Conservation (phyloP, 495 filamentous ascomycete species). For the Penicillium nucicola region DNA sequence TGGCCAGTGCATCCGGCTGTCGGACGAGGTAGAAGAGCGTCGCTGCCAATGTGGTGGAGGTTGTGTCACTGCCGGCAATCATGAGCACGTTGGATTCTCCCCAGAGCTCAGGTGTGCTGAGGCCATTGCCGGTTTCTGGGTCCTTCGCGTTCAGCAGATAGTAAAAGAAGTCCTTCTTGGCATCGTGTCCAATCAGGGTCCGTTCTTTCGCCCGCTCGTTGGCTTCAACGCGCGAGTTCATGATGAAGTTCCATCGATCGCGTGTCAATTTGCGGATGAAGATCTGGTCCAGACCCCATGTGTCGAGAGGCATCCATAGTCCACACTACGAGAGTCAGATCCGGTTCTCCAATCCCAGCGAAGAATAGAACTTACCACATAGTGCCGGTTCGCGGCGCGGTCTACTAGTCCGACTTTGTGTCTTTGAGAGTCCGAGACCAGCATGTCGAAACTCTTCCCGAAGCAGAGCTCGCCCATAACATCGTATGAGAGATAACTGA, state of each 20-base stretch:
- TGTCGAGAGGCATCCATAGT: slow-evolving; percentile 54
- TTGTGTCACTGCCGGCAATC: slow-evolving; percentile 58
- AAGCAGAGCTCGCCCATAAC: slow-evolving; percentile 53
- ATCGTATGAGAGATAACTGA: slow-evolving; percentile 52
- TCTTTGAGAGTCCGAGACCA: slow-evolving; percentile 43
- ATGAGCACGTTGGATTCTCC: slow-evolving; percentile 66
- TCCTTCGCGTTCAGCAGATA: slow-evolving; percentile 57
- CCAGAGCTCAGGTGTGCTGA: slow-evolving; percentile 65
- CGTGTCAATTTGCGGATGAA: slow-evolving; percentile 55
- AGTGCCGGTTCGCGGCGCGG: slow-evolving; percentile 50
- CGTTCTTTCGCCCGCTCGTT: slow-evolving; percentile 52
- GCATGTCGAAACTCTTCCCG: slow-evolving; percentile 54
- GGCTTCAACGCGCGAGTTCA: slow-evolving; percentile 55
- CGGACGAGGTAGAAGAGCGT: slow-evolving; percentile 62
- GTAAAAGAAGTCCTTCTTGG: slow-evolving; percentile 63
- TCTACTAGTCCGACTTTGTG: slow-evolving; percentile 49
- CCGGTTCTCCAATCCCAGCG: too few relatives aligned
- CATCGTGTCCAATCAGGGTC: slow-evolving; percentile 45
- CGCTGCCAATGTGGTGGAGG: slow-evolving; percentile 54
- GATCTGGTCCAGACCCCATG: slow-evolving; percentile 54
- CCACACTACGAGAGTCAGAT: slow-evolving; percentile 43
- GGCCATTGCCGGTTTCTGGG: slow-evolving; percentile 59
- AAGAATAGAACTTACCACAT: slow-evolving; percentile 41
- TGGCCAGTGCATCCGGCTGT: slow-evolving; percentile 41
- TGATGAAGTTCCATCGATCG: slow-evolving; percentile 60